Conservation (phyloP, 257 asterid species). For the Paraleonurus japonicus region DNA sequence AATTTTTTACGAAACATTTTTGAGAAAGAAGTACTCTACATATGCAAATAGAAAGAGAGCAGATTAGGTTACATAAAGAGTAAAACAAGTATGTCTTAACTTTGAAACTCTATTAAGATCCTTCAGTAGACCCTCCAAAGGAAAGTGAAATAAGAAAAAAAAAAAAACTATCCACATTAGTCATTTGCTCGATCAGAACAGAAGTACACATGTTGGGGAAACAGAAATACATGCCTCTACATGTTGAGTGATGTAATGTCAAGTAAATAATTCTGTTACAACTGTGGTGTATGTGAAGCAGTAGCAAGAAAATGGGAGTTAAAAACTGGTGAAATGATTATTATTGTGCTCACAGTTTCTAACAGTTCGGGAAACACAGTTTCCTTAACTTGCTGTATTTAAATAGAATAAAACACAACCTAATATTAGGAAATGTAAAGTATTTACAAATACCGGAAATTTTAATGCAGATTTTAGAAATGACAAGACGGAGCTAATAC, state of each 20-base stretch:
- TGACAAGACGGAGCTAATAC: not conserved
- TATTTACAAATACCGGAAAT: not conserved
- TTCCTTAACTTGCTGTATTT: not conserved
- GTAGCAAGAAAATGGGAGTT: not conserved
- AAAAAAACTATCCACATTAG: not conserved
- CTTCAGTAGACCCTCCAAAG: not conserved
- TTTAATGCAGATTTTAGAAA: not conserved
- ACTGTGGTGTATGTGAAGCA: not conserved
- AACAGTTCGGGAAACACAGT: not conserved
- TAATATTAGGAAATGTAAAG: not conserved
- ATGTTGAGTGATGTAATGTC: not conserved
- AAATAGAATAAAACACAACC: not conserved
- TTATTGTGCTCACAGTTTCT: not conserved
- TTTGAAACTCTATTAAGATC: not conserved
- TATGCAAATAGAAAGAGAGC: not conserved
- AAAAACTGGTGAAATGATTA: not conserved
- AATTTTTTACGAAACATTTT: not conserved
- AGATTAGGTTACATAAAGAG: not conserved
- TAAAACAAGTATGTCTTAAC: not conserved
- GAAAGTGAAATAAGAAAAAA: not conserved
- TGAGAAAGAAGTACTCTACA: not conserved
- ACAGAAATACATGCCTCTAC: not conserved
- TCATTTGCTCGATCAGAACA: not conserved
- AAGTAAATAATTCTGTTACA: not conserved
- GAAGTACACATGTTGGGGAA: not conserved